phyloP scores from a whole-genome alignment of 345 rosid genomes.

The Eucalyptus lansdowneana region DNA sequence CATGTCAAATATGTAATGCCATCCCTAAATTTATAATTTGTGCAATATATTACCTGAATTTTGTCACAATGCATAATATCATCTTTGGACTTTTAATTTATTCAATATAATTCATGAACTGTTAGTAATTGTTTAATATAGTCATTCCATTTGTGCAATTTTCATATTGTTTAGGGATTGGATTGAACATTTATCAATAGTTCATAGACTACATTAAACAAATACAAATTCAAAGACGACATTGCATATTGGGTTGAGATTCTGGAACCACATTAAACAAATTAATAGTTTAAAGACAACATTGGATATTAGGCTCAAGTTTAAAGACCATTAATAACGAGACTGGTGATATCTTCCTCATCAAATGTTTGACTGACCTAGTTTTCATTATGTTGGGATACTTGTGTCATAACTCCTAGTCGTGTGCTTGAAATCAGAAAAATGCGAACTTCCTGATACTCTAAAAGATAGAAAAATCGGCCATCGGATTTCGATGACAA shows the following conservation, averaged over 20 bases:
- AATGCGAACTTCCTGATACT: background rate
- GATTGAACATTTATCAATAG: background rate
- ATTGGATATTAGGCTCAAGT: too few relatives aligned
- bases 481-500: background rate
- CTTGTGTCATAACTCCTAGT: background rate
- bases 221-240: background rate
- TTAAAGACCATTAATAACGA: too few relatives aligned
- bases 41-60: background rate
- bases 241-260: background rate
- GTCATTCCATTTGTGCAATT: background rate
- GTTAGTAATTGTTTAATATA: background rate
- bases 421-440: background rate
- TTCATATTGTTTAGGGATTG: background rate
- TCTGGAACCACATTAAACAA: too few relatives aligned
- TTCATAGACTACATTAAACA: background rate
- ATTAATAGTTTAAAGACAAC: background rate
- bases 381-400: background rate
- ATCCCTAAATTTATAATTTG: too few relatives aligned
- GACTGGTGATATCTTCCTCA: background rate
- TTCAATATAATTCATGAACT: too few relatives aligned
- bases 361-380: rapidly evolving
- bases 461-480: too few relatives aligned
- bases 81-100: too few relatives aligned
- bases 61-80: rapidly evolving
- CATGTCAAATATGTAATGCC: too few relatives aligned